Evolutionary conservation across 2,329 filamentous ascomycete genomes (phyloP).

Genomic region (Alternaria angustiovoidea): DNA sequence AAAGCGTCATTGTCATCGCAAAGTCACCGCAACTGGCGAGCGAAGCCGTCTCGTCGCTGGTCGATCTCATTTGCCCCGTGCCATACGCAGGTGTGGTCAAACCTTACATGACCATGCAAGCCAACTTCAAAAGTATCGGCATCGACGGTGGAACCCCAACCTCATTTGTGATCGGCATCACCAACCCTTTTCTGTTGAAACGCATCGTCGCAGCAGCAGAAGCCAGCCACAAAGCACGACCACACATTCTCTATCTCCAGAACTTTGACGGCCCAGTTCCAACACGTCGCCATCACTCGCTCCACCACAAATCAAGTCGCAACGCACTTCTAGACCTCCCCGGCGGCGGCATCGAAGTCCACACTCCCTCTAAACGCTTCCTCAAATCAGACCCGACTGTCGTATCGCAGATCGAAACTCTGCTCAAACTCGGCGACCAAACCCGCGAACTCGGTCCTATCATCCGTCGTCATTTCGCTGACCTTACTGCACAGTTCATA

Average conservation of each 20-base stretch:
- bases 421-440: conserved; percentile 43
- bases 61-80: conserved; percentile 52
- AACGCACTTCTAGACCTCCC: conserved; percentile 51
- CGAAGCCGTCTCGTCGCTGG: conserved; percentile 51
- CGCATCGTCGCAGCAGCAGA: conserved; percentile 49
- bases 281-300: conserved; percentile 47
- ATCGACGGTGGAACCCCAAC: conserved; percentile 51
- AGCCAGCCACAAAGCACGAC: conserved; percentile 41
- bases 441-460: conserved; percentile 47
- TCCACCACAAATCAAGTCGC: conserved; percentile 47
- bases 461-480: conserved; percentile 53
- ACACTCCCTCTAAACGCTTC: conserved; percentile 48
- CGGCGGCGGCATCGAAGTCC: conserved; percentile 50
- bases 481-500: conserved; percentile 52
- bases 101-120: conserved; percentile 56
- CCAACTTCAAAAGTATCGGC: conserved; percentile 51
- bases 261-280: conserved; percentile 48
- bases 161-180: conserved; percentile 52
- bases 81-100: conserved; percentile 52
- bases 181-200: conserved; percentile 54
- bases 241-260: conserved; percentile 52
- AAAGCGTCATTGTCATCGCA: conserved; percentile 51
- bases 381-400: conserved; percentile 49
- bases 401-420: conserved; percentile 45
- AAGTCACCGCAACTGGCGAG: conserved; percentile 54